Base-by-base conservation (phyloP, 2,329 filamentous ascomycete species). In the Hypoxylon sp. region DNA sequence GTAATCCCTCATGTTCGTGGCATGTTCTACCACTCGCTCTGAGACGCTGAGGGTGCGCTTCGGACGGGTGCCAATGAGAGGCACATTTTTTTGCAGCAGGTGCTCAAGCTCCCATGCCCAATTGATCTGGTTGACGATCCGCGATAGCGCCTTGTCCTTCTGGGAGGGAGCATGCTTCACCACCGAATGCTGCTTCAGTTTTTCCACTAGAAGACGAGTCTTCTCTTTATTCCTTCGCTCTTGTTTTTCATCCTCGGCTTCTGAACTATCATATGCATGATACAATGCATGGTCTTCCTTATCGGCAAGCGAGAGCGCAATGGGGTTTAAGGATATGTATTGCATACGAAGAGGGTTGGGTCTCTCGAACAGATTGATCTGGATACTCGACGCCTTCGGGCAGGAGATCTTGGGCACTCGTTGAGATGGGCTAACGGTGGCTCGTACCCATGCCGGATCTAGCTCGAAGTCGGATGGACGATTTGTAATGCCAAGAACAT, bases 1-100 rank as follows among this genome's bases (percentile, higher is more conserved):
- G 67, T 92, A 90, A 72, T 94, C 92, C 84, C 92, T 92, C 76
- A 96, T 87, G 2, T 94, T 94, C 26, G 92, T 93, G 3, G 96
- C 97, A 42, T 94, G 97, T 80, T 98, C 94, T 6, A 97, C 95
- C 2, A 99, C 93, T 53, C 93, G 88, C 83, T 99, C 96, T 46
- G 94, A 95, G 53, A 99, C 95, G 79, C 96, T 99, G 70, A 97
- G 86, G 59, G 91, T 91, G 71, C 96, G 89, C 80, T 94, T 94
- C 51, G 90, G 89, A 35, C 95, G 89, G 39, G 92, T 89, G 0
- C 94, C 92, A 53, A 99, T 90, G 39, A 95, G 85, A n/a, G 91
- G 90, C 47, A 94, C 92, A 75, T 98, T 99, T 77, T 92, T 95
- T 74, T 97, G 94, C 72, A 99, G 84, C 42, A 97, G 84, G 73